Evolutionary conservation across 257 asterid genomes (phyloP).

Genomic region (Gentiana dahurica): DNA sequence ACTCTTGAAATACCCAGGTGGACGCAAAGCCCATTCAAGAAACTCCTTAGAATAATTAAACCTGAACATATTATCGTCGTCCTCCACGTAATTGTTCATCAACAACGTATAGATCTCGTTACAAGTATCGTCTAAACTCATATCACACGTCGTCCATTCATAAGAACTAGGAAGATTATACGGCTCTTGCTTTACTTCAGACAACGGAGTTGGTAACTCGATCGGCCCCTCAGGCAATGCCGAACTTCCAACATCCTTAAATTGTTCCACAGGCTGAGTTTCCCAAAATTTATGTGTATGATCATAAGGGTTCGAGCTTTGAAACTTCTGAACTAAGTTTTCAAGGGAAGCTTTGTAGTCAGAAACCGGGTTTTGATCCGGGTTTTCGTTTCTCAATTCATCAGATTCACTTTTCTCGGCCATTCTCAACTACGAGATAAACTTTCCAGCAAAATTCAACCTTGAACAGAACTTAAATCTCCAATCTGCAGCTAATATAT

Average conservation of each 20-base stretch:
- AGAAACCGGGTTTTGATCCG: slow-evolving; percentile 20
- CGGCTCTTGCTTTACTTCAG: slow-evolving; percentile 83
- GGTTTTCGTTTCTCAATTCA: slow-evolving; percentile 26
- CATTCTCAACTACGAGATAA: slow-evolving; percentile 16
- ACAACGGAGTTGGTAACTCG: slow-evolving; percentile 49
- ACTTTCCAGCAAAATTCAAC: slow-evolving; percentile 2
- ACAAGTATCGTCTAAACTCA: slow-evolving; percentile 63
- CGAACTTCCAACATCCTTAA: slow-evolving; percentile 65
- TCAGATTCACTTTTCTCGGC: slow-evolving; percentile 26
- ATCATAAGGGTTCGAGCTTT: slow-evolving; percentile 14
- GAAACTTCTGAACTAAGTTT: slow-evolving; percentile 32
- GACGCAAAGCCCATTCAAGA: slow-evolving; percentile 81
- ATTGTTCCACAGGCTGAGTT: slow-evolving; percentile 87
- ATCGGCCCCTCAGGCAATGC: slow-evolving; percentile 80
- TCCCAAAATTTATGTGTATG: slow-evolving; percentile 84
- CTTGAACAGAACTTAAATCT: background rate
- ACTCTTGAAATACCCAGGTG: slow-evolving; percentile 59
- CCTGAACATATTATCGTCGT: slow-evolving; percentile 77
- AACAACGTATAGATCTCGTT: slow-evolving; percentile 60
- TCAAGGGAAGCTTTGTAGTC: slow-evolving; percentile 21
- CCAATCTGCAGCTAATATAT: background rate
- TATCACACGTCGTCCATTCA: slow-evolving; percentile 80
- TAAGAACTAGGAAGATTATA: slow-evolving; percentile 74
- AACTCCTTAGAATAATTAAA: slow-evolving; percentile 86
- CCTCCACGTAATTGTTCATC: slow-evolving; percentile 72